phyloP scores from a whole-genome alignment of 768 basidiomycete genomes.

The Serendipita sp. region DNA sequence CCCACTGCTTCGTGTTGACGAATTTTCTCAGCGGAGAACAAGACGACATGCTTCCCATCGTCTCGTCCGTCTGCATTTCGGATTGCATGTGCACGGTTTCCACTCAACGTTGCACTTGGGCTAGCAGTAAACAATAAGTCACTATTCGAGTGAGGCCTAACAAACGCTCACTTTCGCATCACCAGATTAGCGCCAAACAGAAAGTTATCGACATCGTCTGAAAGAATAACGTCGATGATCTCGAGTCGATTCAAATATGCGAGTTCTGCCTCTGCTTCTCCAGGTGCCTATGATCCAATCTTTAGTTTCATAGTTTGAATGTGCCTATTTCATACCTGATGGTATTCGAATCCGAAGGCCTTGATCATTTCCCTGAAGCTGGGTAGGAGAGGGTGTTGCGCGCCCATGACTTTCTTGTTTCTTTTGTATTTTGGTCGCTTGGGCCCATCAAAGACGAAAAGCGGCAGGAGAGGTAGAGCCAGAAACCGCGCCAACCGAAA shows the following conservation, averaged over 20 bases:
- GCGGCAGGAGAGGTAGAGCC: constrained; percentile 58
- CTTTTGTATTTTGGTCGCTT: constrained; percentile 63
- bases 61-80: constrained; percentile 52
- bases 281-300: constrained; percentile 36
- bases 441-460: constrained; percentile 88
- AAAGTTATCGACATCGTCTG: constrained; percentile 88
- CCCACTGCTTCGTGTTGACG: constrained; percentile 30
- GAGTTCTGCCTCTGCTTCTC: constrained; percentile 88
- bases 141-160: not conserved
- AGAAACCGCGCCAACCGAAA: constrained; percentile 68
- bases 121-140: constrained; percentile 21
- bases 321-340: constrained; percentile 22
- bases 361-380: constrained; percentile 22
- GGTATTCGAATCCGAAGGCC: constrained; percentile 28
- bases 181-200: constrained; percentile 74
- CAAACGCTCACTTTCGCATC: constrained; percentile 52
- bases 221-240: constrained; percentile 71
- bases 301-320: not conserved
- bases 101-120: constrained; percentile 53
- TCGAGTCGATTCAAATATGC: constrained; percentile 72
- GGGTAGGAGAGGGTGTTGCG: constrained; percentile 12
- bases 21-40: constrained; percentile 25
- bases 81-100: constrained; percentile 46
- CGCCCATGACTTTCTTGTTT: constrained; percentile 23
- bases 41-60: constrained; percentile 48